Base-by-base conservation (phyloP, 495 filamentous ascomycete species). In the Penicillium coprophilum region DNA sequence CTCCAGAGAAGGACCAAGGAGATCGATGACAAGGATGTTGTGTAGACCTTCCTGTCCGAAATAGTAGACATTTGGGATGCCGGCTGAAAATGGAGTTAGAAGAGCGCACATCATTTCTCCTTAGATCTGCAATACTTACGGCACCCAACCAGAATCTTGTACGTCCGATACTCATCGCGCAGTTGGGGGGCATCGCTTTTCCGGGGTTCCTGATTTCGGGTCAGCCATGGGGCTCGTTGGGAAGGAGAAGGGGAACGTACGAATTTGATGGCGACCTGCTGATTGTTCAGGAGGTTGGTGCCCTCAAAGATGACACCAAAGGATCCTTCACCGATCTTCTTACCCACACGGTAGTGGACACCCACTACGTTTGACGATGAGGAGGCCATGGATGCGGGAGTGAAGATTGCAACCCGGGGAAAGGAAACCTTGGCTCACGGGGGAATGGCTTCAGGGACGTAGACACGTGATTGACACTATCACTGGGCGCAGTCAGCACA, bases 61-160 rank as follows among this genome's bases (percentile, higher is more conserved):
- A 76, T 99, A 99, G 77, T 99, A 99, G 67, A 99, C 94, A 86
- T 99, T 97, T 65, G 94, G 94, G 62, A 99, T 97, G 63, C 94
- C 94, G 55, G 94, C 94, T 98, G 56, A 10, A 10, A 7, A 24
- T 36, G 24, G 55, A 15, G 51, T 74, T 47, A 75, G 65, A 59
- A 39, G 28, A 17, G 17, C 5, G 34, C 28, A 44, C 17, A 32
- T 4, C 40, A 27, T 6, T 17, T 58, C 17, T 15, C 30, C 28
- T 9, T 32, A 24, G 10, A 10, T 46, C 1, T 34, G 6, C 13
- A 30, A 48, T n/a, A 96, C 93, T 86, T 76, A 98, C 94, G 93
- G 77, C 95, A 99, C 71, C 94, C 95, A 54, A 99, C 94, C 56
- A 99, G 82, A 60, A 99, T 97, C 80, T 97, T 99, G 79, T 99